These are phyloP conservation scores for Elaeis guineensis DNA, from an alignment of 176 grass and related monocot species.

Conservation along the genomic window DNA sequence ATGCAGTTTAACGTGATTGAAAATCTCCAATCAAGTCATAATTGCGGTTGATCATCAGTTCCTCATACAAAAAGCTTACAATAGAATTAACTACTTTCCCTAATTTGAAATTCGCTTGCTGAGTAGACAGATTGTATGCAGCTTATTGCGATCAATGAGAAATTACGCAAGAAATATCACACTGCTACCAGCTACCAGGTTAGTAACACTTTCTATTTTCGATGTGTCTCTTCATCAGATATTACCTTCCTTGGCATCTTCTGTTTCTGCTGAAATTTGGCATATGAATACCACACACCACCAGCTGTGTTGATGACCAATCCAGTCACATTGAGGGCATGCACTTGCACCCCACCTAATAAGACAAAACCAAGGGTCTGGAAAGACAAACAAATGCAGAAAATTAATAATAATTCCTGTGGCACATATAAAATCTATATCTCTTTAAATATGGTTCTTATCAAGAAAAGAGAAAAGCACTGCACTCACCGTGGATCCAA, in stretches of 20 bases:
- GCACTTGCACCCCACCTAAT: slow-evolving; percentile 80
- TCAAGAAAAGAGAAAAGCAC: neutral
- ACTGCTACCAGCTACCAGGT: too few species aligned
- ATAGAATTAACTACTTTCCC: too few species aligned
- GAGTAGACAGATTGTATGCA: too few species aligned
- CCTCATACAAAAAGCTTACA: too few species aligned
- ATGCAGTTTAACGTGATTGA: too few species aligned
- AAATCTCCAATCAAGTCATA: too few species aligned
- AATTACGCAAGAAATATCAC: too few species aligned
- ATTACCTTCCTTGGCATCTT: slow-evolving; percentile 32
- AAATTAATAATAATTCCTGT: neutral
- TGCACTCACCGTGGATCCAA: slow-evolving; percentile 65
- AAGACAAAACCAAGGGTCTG: slow-evolving; percentile 91
- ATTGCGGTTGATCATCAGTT: too few species aligned
- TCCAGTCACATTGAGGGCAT: slow-evolving; percentile 65
- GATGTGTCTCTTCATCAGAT: slow-evolving; percentile 43
- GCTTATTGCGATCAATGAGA: too few species aligned
- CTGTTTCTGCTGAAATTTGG: slow-evolving; percentile 81
- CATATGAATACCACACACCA: slow-evolving; percentile 86
- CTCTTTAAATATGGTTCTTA: too few species aligned
- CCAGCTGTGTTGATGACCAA: slow-evolving; percentile 86
- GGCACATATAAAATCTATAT: too few species aligned
- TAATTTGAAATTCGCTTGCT: too few species aligned
- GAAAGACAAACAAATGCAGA: neutral
- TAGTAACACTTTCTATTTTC: slow-evolving; percentile 7